Evolutionary conservation across 805 yeast species (phyloP).

Genomic region (Wickerhamiella dianesei): DNA sequence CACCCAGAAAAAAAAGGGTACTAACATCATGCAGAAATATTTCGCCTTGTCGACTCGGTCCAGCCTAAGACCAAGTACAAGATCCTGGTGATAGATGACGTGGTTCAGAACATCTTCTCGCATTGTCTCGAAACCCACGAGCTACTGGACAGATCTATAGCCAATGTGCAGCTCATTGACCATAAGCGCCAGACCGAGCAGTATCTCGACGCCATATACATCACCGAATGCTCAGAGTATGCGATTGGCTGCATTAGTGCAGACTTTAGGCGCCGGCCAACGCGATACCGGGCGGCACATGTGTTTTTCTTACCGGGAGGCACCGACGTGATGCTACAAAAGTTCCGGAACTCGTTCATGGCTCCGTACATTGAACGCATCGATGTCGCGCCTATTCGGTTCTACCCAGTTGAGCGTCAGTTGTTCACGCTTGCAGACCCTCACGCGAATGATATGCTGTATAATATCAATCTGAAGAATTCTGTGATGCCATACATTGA

Average conservation of each 20-base stretch:
- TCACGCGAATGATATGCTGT: constrained; percentile 55
- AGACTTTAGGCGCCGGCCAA: constrained; percentile 52
- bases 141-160: constrained; percentile 24
- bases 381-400: constrained; percentile 34
- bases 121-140: constrained; percentile 29
- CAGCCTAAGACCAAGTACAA: constrained; percentile 33
- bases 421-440: constrained; percentile 55
- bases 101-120: constrained; percentile 19
- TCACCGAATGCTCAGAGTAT: constrained; percentile 55
- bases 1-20: neutral
- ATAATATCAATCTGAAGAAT: constrained; percentile 42
- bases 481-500: constrained; percentile 31
- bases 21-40: constrained; percentile 16
- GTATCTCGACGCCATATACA: constrained; percentile 65
- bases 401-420: constrained; percentile 55
- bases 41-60: constrained; percentile 29
- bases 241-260: constrained; percentile 64
- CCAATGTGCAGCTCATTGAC: constrained; percentile 52
- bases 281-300: constrained; percentile 64
- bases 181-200: constrained; percentile 44
- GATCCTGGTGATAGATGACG: constrained; percentile 21
- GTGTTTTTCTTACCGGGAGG: constrained; percentile 56
- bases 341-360: constrained; percentile 19
- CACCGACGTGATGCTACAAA: constrained; percentile 15
- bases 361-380: constrained; percentile 23